phyloP scores from a whole-genome alignment of 164 flowering plant genomes.

The Saururus chinensis region DNA sequence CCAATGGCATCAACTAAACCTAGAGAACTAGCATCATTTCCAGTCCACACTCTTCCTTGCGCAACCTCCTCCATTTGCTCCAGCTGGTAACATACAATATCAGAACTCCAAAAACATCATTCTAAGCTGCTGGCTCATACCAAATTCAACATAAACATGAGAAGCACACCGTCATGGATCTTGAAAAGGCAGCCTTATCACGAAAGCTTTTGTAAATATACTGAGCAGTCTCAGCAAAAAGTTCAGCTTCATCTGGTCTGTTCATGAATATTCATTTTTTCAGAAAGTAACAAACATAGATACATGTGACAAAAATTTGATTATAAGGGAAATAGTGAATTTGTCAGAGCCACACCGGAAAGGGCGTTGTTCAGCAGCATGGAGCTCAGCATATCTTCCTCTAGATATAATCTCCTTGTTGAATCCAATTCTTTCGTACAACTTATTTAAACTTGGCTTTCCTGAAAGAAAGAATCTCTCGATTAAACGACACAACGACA shows the following conservation, averaged over 20 bases:
- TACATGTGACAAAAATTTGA: no score
- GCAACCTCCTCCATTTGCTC: conserved; percentile 89
- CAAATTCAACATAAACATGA: neutral
- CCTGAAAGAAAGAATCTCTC: conserved; percentile 22
- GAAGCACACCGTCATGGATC: conserved; percentile 85
- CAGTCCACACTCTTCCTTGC: conserved; percentile 97
- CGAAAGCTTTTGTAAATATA: conserved; percentile 66
- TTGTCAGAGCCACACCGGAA: conserved; percentile 38
- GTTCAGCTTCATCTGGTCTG: conserved; percentile 93
- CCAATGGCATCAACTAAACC: conserved; percentile 95
- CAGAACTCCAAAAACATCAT: neutral
- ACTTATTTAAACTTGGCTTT: conserved; percentile 57
- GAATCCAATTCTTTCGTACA: conserved; percentile 88
- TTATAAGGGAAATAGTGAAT: no score
- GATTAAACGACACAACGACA: no score
- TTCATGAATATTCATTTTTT: neutral
- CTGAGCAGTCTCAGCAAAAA: conserved; percentile 73
- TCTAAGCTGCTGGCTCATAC: neutral
- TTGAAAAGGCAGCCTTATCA: conserved; percentile 88
- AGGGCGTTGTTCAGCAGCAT: conserved; percentile 77
- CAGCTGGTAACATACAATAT: conserved; percentile 26
- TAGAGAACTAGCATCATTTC: conserved; percentile 72
- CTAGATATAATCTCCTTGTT: conserved; percentile 89
- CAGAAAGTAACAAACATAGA: neutral
- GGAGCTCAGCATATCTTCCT: conserved; percentile 83